Base-by-base conservation (phyloP, 768 basidiomycete genomes). In the Macrolepiota fuliginosa region DNA sequence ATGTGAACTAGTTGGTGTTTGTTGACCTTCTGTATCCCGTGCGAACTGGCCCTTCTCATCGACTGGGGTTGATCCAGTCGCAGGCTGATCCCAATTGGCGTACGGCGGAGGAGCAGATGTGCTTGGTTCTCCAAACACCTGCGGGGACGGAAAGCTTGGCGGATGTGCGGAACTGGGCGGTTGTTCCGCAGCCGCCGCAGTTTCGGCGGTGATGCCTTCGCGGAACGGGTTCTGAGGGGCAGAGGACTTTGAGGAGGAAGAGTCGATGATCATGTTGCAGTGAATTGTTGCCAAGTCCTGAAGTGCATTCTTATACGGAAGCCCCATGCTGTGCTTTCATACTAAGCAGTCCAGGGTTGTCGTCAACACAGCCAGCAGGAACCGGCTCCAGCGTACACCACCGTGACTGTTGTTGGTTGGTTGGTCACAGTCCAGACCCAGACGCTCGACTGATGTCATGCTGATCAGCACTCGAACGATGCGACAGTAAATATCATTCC, bases 181-280 rank as follows among this genome's bases (percentile, higher is more conserved):
- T 19, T 46, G 17, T 3, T n/a, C n/a, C n/a, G n/a, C 42, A 29
- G 32, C 46, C 55, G 19, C 17, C 15, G 29, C 3, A 22, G 27
- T 15, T 19, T 58, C 47, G 11, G 45, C 22, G 5, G 35, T 35
- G 24, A 49, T 17, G 32, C 32, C n/a, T 1, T 36, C 24, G 19
- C 32, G 45, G 22, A 58, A 49, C 15, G 56, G 56, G 19, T 50
- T 58, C n/a, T n/a, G n/a, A n/a, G n/a, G n/a, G n/a, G n/a, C n/a
- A 13, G 13, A 13, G 25, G 45, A 47, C 24, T 36, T 35, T 24
- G 45, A 36, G 11, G n/a, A n/a, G n/a, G n/a, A n/a, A n/a, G 47
- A 35, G 32, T 47, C 56, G 32, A 49, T 11, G n/a, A 47, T 50
- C 56, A 49, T 47, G 40, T 56, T n/a, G n/a, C n/a, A n/a, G n/a